Evolutionary conservation across 176 grass and related monocot species (phyloP), one percentile per base, ranked within the genome.

Genomic region (Juncus effusus): DNA sequence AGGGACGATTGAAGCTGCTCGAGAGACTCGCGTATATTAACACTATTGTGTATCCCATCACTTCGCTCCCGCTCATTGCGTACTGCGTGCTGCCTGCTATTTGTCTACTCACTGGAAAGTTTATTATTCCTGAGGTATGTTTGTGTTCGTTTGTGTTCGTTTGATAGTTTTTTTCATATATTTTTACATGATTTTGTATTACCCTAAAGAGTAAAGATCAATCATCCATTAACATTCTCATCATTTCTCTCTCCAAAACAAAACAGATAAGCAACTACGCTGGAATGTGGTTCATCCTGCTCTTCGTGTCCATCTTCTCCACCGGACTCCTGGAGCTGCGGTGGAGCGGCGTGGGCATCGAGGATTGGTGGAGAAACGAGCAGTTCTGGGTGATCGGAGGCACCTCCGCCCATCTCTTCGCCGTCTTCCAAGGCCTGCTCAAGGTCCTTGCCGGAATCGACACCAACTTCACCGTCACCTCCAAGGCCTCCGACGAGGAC

Each of bases 301-400:
- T 91, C 59, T 91, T 91, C 4, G 60, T 69, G 39, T 91, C 83
- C 14, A 91, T 91, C 52, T 87, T 91, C n/a, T 64, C 80, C 3
- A 91, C 88, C 10, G 88, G 88, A 39, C 82, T 91, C 61, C 64
- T 91, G 62, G 88, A 91, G 70, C 81, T 91, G 9, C 58, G 65
- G 38, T 91, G 88, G 88, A 86, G 84, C 75, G 77, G 77, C 60
- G 88, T 87, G 5, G 84, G 83, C 6, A 86, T 91, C 4, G 88
- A 91, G 19, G 88, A 91, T 38, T 91, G 80, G 88, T 91, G 88
- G 88, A 86, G 88, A 60, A 91, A 91, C 5, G 88, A 87, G 58
- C 88, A 91, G 63, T 91, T 91, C 44, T 91, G 88, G 88, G 88
- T 91, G 47, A 91, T 91, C 81, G 88, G 88, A 42, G 88, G 88